phyloP scores from a whole-genome alignment of 2,329 filamentous ascomycete genomes.

The Monilinia laxa region DNA sequence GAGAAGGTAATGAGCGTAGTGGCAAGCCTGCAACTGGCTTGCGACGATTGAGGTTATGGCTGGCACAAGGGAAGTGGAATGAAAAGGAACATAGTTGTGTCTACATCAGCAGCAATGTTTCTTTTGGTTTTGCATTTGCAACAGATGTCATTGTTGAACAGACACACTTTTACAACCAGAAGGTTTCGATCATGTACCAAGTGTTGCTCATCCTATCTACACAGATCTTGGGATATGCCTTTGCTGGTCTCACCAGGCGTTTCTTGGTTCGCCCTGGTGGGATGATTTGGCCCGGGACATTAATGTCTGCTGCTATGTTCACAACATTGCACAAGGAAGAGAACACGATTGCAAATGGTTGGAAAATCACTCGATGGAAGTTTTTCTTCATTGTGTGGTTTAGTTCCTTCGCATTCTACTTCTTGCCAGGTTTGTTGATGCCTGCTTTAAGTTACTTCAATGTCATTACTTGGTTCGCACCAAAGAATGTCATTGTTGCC shows the following conservation, averaged over 20 bases:
- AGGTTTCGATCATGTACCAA: conserved; percentile 74
- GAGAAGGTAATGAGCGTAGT: conserved; percentile 23
- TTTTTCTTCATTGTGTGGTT: conserved; percentile 78
- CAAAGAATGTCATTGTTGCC: conserved; percentile 79
- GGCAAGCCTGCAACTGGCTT: conserved; percentile 27
- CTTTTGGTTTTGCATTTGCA: conserved; percentile 85
- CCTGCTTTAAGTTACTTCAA: conserved; percentile 87
- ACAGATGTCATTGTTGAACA: conserved; percentile 90
- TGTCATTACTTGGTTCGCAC: conserved; percentile 84
- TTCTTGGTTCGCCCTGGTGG: conserved; percentile 82
- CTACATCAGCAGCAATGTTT: conserved; percentile 86
- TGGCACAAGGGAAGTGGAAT: conserved; percentile 80
- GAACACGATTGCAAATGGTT: conserved; percentile 78
- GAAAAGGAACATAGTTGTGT: conserved; percentile 87
- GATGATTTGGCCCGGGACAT: conserved; percentile 88
- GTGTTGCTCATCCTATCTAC: conserved; percentile 81
- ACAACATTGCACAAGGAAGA: conserved; percentile 81
- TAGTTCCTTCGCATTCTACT: conserved; percentile 76
- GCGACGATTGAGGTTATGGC: conserved; percentile 63
- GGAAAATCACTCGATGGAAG: conserved; percentile 77
- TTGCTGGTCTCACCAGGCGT: conserved; percentile 76
- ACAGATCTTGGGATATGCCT: conserved; percentile 82
- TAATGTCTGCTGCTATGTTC: conserved; percentile 89
- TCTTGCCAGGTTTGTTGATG: conserved; percentile 78
- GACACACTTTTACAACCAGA: conserved; percentile 83